Evolutionary conservation across 192 early-diverging fungal species (phyloP), one percentile per base, ranked within the genome.

Genomic region (Rhizophagus sp.): DNA sequence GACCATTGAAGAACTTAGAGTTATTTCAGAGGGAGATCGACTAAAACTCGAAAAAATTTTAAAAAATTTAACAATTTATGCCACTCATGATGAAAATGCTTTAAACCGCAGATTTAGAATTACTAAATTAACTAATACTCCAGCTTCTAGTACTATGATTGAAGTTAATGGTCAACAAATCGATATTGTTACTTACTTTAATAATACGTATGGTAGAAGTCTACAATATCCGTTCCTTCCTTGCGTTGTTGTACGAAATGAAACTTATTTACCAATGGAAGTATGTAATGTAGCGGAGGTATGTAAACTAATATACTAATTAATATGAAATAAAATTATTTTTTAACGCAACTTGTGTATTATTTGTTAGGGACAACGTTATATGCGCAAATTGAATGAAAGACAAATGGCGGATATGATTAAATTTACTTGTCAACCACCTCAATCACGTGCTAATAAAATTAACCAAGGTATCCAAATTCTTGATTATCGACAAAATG

Each of bases 181-280:
- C 44, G 86, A 82, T 47, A 93, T 99, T 33, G 92, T 93, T 0
- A 75, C 90, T 12, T 98, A 97, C 79, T 99, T 97, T 75, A 65
- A 84, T 57, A 80, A 85, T 47, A 91, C 90, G 15, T 97, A 97
- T 84, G 90, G 90, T 82, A 87, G 87, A 62, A 83, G 78, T 4
- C 84, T 99, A 39, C 78, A 82, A 62, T 98, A 91, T 77, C 92
- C 97, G 5, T 90, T 92, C 76, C 84, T 98, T 76, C 97, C 97
- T 4, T 93, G 92, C 36, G 88, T 95, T 25, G 90, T 94, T 22
- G 94, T 95, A 30, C 84, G 88, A 34, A 89, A 89, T 52, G 89
- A 90, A 69, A 82, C 86, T 25, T 89, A 90, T 67, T 82, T 98
- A 44, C 97, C 97, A 57, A 91, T 99, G 85, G 97, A 99, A 87